Percentiles rank a stretch among this genome's conserved stretches.
Evolutionary conservation across 1,284 basidiomycete genomes (phyloP).

Genomic region (Phenoliferia sp.): DNA sequence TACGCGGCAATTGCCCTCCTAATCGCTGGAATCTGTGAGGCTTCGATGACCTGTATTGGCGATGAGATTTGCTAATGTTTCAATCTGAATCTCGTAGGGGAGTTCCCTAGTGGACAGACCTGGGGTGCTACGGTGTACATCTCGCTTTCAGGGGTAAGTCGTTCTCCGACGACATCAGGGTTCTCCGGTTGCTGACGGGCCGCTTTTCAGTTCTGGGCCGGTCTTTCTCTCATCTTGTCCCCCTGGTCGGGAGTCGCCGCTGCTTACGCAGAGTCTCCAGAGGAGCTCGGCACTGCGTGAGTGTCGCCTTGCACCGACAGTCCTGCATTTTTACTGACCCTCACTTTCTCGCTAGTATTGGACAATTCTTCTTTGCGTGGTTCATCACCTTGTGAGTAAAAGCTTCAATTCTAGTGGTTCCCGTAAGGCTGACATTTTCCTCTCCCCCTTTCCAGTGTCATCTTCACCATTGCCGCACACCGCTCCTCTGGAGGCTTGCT

Average conservation of each 20-base stretch:
- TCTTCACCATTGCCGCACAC: neutral
- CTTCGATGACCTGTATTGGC: neutral
- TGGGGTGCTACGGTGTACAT: neutral
- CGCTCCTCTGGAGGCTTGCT: neutral
- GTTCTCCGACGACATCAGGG: neutral
- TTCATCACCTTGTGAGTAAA: neutral
- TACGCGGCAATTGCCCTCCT: neutral
- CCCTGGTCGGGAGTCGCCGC: neutral
- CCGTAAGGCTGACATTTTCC: too few relatives aligned
- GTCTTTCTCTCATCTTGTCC: neutral
- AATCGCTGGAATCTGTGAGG: neutral
- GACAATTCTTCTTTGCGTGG: neutral
- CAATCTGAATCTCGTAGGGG: neutral
- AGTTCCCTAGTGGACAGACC: neutral
- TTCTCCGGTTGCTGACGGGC: neutral
- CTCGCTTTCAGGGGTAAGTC: neutral
- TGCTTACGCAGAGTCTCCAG: neutral
- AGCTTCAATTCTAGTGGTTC: neutral
- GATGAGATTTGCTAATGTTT: neutral
- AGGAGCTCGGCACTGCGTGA: too few relatives aligned
- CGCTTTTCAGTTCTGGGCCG: neutral
- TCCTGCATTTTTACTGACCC: too few relatives aligned
- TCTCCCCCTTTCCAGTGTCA: neutral
- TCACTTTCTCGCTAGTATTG: neutral
- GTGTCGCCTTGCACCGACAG: too few relatives aligned